These are phyloP conservation scores for Monascus ruber DNA, from an alignment of 2,329 filamentous ascomycete species.

Conservation along the genomic window DNA sequence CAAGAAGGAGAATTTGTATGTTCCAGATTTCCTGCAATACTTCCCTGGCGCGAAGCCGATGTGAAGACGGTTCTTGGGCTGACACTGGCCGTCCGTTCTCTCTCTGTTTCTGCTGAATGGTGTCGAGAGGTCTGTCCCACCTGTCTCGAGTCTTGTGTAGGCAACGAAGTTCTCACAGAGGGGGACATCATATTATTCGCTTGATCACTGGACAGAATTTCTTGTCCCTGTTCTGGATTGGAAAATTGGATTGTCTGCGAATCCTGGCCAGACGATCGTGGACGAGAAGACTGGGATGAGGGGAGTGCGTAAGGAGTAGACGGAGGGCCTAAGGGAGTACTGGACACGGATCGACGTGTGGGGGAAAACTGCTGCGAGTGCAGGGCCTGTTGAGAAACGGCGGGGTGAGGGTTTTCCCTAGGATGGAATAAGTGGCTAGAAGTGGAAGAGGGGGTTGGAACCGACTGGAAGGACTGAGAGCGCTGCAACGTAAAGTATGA, in stretches of 20 bases:
- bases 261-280: constrained; percentile 27
- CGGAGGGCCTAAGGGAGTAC: constrained; percentile 39
- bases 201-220: constrained; percentile 16
- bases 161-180: constrained; percentile 13
- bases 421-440: constrained; percentile 22
- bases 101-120: constrained; percentile 46
- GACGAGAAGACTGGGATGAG: constrained; percentile 25
- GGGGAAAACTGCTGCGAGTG: constrained; percentile 24
- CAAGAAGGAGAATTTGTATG: constrained; percentile 10
- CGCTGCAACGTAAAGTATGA: constrained; percentile 28
- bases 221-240: constrained; percentile 21
- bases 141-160: constrained; percentile 33
- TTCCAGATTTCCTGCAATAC: constrained; percentile 15
- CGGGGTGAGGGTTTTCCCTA: constrained; percentile 25
- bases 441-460: constrained; percentile 22
- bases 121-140: constrained; percentile 17
- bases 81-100: constrained; percentile 61
- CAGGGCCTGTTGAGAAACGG: constrained; percentile 17
- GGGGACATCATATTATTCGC: constrained; percentile 19
- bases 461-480: constrained; percentile 29
- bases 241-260: constrained; percentile 19
- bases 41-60: constrained; percentile 18
- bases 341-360: constrained; percentile 34
- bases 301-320: constrained; percentile 20
- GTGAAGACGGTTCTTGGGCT: constrained; percentile 57